A percentile compares a stretch with the other conserved stretches of the same genome.
phyloP scores from a whole-genome alignment of 805 yeast genomes.

The Candida maesae region DNA sequence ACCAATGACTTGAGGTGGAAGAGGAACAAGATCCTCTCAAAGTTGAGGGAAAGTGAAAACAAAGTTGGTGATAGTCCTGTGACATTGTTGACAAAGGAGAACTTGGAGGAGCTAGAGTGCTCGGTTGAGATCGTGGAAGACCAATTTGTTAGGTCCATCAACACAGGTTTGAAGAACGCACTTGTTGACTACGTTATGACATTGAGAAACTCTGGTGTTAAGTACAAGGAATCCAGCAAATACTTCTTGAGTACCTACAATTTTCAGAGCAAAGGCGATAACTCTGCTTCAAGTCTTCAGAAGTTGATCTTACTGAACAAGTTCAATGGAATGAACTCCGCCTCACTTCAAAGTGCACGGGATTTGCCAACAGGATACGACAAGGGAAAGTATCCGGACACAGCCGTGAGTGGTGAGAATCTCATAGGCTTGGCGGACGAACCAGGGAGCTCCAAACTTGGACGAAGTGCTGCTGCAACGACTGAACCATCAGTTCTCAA shows the following conservation, averaged over 20 bases:
- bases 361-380: not conserved
- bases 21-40: constrained; percentile 36
- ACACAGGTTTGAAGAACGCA: constrained; percentile 41
- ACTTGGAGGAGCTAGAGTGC: constrained; percentile 47
- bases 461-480: not conserved
- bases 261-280: constrained; percentile 6
- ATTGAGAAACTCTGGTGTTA: constrained; percentile 17
- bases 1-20: constrained; percentile 35
- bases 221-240: constrained; percentile 17
- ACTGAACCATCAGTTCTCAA: not conserved
- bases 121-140: constrained; percentile 50
- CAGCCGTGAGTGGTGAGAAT: not conserved
- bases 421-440: not conserved
- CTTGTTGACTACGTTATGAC: constrained; percentile 39
- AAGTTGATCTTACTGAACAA: constrained; percentile 26
- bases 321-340: constrained; percentile 3
- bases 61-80: constrained; percentile 44
- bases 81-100: constrained; percentile 43
- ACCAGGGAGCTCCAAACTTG: not conserved
- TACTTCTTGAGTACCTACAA: constrained; percentile 22
- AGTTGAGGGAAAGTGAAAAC: constrained; percentile 40
- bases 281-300: constrained; percentile 21
- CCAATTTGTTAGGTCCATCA: constrained; percentile 46
- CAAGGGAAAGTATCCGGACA: not conserved
- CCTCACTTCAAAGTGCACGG: not conserved